Conservation (phyloP, 2,329 filamentous ascomycete genomes). For the Magnaporthiopsis incrustans region DNA sequence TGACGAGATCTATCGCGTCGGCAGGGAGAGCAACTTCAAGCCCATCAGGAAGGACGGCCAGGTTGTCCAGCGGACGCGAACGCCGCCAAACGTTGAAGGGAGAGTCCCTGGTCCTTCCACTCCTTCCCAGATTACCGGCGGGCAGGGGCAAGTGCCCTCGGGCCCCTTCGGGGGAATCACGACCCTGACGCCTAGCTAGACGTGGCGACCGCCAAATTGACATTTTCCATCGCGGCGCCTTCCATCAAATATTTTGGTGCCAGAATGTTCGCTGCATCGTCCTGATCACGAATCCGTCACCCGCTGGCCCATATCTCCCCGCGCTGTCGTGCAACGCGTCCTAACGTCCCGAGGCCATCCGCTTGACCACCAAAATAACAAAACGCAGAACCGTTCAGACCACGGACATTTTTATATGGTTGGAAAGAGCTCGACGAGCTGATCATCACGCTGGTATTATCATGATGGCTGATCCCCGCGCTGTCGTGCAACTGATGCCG, state of each 20-base stretch:
- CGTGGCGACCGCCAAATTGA: not conserved
- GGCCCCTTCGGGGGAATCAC: not conserved
- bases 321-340: not conserved
- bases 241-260: not conserved
- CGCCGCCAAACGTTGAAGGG: conserved; percentile 39
- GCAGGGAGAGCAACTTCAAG: conserved; percentile 40
- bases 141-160: conserved; percentile 1
- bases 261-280: not conserved
- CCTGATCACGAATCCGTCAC: not conserved
- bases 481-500: not conserved
- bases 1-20: conserved; percentile 67
- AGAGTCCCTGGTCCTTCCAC: conserved; percentile 34
- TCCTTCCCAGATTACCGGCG: conserved; percentile 31
- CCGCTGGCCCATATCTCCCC: not conserved
- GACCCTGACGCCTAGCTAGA: not conserved
- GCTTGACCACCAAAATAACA: not conserved
- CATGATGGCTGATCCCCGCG: not conserved
- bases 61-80: conserved; percentile 40
- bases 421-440: not conserved
- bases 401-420: not conserved
- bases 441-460: not conserved
- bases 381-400: not conserved
- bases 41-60: conserved; percentile 39
- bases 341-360: not conserved
- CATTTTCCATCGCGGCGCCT: not conserved